These are phyloP conservation scores for Botryotinia globosa DNA, from an alignment of 2,329 filamentous ascomycete species.

Conservation along the genomic window DNA sequence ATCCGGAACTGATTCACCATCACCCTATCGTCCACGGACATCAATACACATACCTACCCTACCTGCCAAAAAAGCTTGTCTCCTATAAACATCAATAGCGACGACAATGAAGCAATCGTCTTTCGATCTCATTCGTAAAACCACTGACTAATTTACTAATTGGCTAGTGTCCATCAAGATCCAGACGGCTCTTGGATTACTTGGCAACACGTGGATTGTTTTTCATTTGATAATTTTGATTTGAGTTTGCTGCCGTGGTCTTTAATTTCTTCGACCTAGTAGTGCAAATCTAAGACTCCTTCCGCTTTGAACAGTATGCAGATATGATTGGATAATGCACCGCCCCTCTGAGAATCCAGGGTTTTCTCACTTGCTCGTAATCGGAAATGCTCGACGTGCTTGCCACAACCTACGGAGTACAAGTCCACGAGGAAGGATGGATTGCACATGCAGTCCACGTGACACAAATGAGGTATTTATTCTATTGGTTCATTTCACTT, in stretches of 20 bases:
- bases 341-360: not conserved
- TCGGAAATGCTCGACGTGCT: not conserved
- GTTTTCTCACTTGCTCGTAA: not conserved
- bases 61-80: not conserved
- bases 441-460: slow-evolving; percentile 7
- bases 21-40: not conserved
- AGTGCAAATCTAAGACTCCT: not conserved
- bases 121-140: not conserved
- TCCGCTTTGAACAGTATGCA: not conserved
- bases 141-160: not conserved
- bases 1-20: not conserved
- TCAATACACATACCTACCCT: not conserved
- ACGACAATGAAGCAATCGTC: not conserved
- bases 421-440: not conserved
- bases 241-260: not conserved
- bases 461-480: slow-evolving; percentile 22
- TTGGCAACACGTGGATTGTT: not conserved
- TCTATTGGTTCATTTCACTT: slow-evolving; percentile 7
- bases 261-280: not conserved
- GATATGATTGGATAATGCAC: not conserved
- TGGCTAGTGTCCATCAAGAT: not conserved
- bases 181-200: not conserved
- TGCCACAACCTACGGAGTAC: too few relatives aligned
- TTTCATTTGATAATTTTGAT: not conserved
- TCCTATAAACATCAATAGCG: not conserved